phyloP scores from a whole-genome alignment of 129 eudicot species.

The carrot (Daucus carota) region DH1_v3.0 NC_030383.2:57386001-57386500 shows the following conservation, averaged over 20 bases:
- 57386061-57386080: no score
- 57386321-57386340: not conserved
- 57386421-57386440: not conserved
- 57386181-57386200: not conserved
- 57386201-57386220: not conserved
- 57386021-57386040: no score
- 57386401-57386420: not conserved
- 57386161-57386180: not conserved
- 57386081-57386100: no score
- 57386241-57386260: not conserved
- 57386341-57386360: no score
- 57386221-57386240: not conserved
- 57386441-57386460: not conserved
- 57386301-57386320: no score
- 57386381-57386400: no score
- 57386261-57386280: not conserved
- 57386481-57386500: not conserved
- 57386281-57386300: not conserved
- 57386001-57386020: no score
- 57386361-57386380: not conserved
- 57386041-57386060: no score
- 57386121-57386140: not conserved
- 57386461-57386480: not conserved
- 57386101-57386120: not conserved
- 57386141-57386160: no score